phyloP scores from a whole-genome alignment of 345 rosid species.

The Eucalyptus pauciflora region DNA sequence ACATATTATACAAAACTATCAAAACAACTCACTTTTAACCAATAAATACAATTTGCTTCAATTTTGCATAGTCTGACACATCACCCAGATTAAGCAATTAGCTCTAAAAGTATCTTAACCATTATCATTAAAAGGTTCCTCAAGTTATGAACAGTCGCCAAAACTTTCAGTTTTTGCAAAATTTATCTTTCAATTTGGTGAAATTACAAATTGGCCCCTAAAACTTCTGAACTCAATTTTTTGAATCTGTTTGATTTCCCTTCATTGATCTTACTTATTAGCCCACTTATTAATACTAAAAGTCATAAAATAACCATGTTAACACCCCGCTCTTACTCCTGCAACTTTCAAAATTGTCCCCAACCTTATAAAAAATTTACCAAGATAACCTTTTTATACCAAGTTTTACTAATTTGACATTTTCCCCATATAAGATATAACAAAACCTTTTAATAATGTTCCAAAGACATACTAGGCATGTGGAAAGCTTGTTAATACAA shows the following conservation, averaged over 20 bases:
- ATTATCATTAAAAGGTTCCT: not conserved
- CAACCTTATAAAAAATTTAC: not conserved
- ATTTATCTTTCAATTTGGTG: not conserved
- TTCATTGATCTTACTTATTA: not conserved
- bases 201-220: not conserved
- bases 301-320: not conserved
- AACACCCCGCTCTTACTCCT: not conserved
- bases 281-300: not conserved
- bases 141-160: not conserved
- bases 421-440: not conserved
- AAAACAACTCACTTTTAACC: not conserved
- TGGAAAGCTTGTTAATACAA: not conserved
- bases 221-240: not conserved
- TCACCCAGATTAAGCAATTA: not conserved
- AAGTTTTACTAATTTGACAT: not conserved
- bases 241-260: not conserved
- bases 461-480: not conserved
- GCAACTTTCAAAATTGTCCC: not conserved
- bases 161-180: rapidly evolving
- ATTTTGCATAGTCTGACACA: not conserved
- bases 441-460: not conserved
- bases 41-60: not conserved
- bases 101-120: not conserved
- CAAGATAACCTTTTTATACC: not conserved
- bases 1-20: not conserved